Percentiles rank a stretch among this genome's conserved stretches.
Conservation (phyloP, 192 early-diverging fungal species). For the Chytriomyces sp. region DNA sequence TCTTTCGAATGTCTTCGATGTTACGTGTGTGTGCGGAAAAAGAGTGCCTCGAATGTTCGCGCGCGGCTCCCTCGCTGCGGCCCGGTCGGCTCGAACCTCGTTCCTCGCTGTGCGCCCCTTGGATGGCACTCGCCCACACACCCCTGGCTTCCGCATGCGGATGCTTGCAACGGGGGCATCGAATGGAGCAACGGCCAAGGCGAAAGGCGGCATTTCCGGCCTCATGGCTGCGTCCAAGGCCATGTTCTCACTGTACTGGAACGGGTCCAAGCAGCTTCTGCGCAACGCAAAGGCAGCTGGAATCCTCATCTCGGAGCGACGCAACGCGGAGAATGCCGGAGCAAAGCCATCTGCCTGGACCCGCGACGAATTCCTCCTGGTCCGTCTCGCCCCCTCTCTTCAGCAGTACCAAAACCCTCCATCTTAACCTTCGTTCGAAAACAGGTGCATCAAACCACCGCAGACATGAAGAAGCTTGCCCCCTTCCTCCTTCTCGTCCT, state of each 20-base stretch:
- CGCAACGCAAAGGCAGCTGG: slow-evolving; percentile 7
- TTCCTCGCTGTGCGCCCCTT: too few relatives aligned
- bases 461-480: slow-evolving; percentile 18
- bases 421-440: neutral
- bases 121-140: too few relatives aligned
- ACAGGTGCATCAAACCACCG: slow-evolving; percentile 5
- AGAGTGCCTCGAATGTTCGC: neutral
- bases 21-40: too few relatives aligned
- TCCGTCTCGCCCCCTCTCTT: neutral
- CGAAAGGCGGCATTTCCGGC: neutral
- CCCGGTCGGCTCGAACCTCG: neutral
- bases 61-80: neutral
- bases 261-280: slow-evolving; percentile 8
- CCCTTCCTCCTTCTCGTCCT: slow-evolving; percentile 14
- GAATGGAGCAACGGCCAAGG: neutral
- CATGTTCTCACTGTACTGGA: slow-evolving; percentile 7
- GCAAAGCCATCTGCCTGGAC: neutral
- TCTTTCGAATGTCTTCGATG: too few relatives aligned
- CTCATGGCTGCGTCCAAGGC: neutral
- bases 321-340: neutral
- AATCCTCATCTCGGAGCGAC: neutral
- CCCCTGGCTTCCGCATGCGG: too few relatives aligned
- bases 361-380: neutral
- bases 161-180: too few relatives aligned
- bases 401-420: neutral